Percentiles rank a stretch among this genome's conserved stretches.
Conservation (phyloP, 2,329 filamentous ascomycete species). For the Aureobasidium sp. region DNA sequence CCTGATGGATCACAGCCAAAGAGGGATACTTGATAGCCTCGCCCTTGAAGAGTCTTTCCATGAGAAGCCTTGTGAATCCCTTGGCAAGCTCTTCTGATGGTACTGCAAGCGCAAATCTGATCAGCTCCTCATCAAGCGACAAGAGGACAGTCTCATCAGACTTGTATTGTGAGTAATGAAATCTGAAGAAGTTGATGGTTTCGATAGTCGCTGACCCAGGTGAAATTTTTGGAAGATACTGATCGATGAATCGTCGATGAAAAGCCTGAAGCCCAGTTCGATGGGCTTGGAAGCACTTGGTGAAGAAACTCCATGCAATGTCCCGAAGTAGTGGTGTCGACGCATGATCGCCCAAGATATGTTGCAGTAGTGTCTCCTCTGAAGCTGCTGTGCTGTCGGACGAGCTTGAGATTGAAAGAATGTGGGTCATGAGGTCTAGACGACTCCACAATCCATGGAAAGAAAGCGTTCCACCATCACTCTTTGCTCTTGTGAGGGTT, state of each 20-base stretch:
- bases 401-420: neutral
- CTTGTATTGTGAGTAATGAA: neutral
- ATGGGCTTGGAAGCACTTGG: constrained; percentile 35
- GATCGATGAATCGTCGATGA: constrained; percentile 40
- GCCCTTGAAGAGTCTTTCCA: neutral
- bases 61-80: neutral
- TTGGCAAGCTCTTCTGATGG: neutral
- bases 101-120: neutral
- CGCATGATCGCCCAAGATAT: constrained; percentile 58
- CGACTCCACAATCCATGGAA: neutral
- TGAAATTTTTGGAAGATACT: constrained; percentile 50
- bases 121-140: neutral
- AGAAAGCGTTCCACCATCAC: neutral
- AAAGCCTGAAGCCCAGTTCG: constrained; percentile 20
- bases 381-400: constrained; percentile 23
- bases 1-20: neutral
- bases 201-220: constrained; percentile 48
- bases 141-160: neutral
- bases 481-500: constrained; percentile 23
- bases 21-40: neutral
- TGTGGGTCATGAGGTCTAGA: neutral
- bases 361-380: constrained; percentile 59
- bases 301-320: constrained; percentile 60
- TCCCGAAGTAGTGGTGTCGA: constrained; percentile 53
- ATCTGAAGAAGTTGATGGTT: neutral